Evolutionary conservation across 2,329 filamentous ascomycete genomes (phyloP).

Genomic region (Corynespora cassiicola): DNA sequence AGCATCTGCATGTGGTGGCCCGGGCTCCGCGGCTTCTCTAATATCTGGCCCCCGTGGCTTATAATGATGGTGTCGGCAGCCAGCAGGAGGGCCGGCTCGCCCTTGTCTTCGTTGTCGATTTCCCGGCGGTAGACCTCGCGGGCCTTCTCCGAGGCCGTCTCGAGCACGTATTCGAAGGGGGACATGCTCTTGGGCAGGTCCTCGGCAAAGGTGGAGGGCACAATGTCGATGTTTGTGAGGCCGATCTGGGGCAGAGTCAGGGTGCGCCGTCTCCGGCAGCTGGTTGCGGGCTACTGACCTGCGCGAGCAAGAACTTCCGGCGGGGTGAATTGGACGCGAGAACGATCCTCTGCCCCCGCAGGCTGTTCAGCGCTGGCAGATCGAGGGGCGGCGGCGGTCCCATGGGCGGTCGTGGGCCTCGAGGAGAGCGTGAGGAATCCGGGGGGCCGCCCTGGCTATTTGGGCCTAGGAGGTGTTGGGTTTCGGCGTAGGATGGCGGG

Average conservation of each 20-base stretch:
- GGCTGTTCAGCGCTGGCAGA: slow-evolving; percentile 77
- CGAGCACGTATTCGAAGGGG: slow-evolving; percentile 89
- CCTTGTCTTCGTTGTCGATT: slow-evolving; percentile 61
- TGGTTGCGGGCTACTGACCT: slow-evolving; percentile 63
- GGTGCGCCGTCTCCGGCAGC: not conserved
- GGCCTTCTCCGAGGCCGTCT: slow-evolving; percentile 84
- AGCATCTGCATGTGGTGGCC: slow-evolving; percentile 85
- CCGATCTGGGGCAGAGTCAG: slow-evolving; percentile 66
- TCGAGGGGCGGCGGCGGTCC: slow-evolving; percentile 72
- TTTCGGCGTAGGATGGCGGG: slow-evolving; percentile 50
- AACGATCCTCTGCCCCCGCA: slow-evolving; percentile 82
- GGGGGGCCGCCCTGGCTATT: slow-evolving; percentile 17
- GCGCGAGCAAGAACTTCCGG: slow-evolving; percentile 77
- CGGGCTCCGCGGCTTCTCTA: slow-evolving; percentile 89
- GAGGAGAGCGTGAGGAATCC: slow-evolving; percentile 22
- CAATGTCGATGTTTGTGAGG: slow-evolving; percentile 80
- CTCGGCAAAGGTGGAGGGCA: slow-evolving; percentile 83
- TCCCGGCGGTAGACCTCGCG: slow-evolving; percentile 72
- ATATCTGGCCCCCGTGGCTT: slow-evolving; percentile 73
- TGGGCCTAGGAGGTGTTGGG: slow-evolving; percentile 21
- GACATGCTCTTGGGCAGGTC: slow-evolving; percentile 87
- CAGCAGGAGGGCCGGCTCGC: slow-evolving; percentile 84
- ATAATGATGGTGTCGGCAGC: slow-evolving; percentile 92
- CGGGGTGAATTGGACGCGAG: slow-evolving; percentile 90
- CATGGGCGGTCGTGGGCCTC: slow-evolving; percentile 47